phyloP scores from a whole-genome alignment of 495 filamentous ascomycete species.

The Hyaloscypha bicolor region DNA sequence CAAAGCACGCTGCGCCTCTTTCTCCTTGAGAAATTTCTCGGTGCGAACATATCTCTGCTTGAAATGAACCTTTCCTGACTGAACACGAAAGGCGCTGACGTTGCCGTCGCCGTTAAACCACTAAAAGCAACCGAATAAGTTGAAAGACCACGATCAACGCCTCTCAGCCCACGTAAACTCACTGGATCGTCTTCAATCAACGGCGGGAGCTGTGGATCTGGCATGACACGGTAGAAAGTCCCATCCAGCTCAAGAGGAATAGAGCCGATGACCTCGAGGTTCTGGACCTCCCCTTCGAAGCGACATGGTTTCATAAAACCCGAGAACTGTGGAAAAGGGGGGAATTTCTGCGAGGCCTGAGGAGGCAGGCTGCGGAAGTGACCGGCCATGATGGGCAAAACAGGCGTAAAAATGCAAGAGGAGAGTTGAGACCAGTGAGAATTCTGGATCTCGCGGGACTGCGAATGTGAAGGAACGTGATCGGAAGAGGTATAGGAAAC shows the following conservation, averaged over 20 bases:
- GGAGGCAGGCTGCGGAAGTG: too few species aligned
- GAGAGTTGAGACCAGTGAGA: too few species aligned
- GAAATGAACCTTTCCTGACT: not conserved
- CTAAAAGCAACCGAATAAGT: too few species aligned
- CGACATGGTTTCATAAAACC: not conserved
- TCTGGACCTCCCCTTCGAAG: not conserved
- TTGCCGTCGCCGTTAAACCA: slow-evolving; percentile 1
- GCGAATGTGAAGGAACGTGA: too few species aligned
- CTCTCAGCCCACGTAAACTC: not conserved
- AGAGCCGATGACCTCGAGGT: not conserved
- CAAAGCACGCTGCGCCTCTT: not conserved
- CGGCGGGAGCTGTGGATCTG: not conserved
- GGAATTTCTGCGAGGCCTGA: too few species aligned
- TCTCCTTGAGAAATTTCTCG: not conserved
- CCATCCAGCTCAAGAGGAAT: not conserved
- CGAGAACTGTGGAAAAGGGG: not conserved
- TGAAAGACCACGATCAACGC: too few species aligned
- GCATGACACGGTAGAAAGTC: slow-evolving; percentile 6
- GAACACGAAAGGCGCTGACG: not conserved
- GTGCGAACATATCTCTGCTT: slow-evolving; percentile 1
- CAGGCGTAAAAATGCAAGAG: too few species aligned
- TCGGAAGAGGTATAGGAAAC: too few species aligned
- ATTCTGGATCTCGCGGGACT: too few species aligned
- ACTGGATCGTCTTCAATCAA: not conserved
- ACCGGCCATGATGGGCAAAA: too few species aligned